These are phyloP conservation scores for Zarea fungicola DNA, from an alignment of 2,329 filamentous ascomycete species.

Conservation along the genomic window DNA sequence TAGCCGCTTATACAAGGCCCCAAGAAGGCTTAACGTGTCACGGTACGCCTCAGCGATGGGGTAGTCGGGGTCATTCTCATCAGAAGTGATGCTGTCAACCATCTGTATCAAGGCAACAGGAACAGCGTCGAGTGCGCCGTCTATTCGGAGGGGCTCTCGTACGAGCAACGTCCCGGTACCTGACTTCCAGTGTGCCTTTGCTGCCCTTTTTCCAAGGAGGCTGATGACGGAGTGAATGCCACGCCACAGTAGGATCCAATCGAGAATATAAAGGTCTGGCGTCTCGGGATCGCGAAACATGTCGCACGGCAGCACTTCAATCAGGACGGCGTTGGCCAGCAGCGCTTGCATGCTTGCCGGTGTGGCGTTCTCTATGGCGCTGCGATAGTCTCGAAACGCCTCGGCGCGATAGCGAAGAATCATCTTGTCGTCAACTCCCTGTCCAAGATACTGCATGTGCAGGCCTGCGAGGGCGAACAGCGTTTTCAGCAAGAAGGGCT, in stretches of 20 bases:
- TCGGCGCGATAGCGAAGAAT: conserved; percentile 41
- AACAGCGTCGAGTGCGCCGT: too few relatives aligned
- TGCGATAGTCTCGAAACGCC: conserved; percentile 46
- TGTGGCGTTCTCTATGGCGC: conserved; percentile 42
- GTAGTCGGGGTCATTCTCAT: too few relatives aligned
- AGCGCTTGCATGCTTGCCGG: conserved; percentile 44
- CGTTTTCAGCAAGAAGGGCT: conserved; percentile 51
- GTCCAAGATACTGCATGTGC: conserved; percentile 40
- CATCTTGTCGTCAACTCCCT: conserved; percentile 34
- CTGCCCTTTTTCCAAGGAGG: not conserved
- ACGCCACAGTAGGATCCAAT: conserved; percentile 53
- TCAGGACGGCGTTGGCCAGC: conserved; percentile 46
- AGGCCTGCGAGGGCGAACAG: conserved; percentile 47
- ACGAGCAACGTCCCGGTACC: conserved; percentile 17
- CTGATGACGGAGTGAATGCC: conserved; percentile 30
- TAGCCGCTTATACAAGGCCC: conserved; percentile 46
- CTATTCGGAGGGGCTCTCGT: too few relatives aligned
- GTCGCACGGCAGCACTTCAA: conserved; percentile 45
- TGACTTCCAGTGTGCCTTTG: not conserved
- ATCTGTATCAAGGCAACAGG: too few relatives aligned
- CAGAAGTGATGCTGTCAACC: too few relatives aligned
- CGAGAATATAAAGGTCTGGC: conserved; percentile 44
- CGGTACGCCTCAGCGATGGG: conserved; percentile 26
- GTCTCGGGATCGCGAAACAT: conserved; percentile 42
- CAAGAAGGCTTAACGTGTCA: conserved; percentile 45